phyloP scores from a whole-genome alignment of 1,284 basidiomycete genomes.

The Phellinidium pouzarii region DNA sequence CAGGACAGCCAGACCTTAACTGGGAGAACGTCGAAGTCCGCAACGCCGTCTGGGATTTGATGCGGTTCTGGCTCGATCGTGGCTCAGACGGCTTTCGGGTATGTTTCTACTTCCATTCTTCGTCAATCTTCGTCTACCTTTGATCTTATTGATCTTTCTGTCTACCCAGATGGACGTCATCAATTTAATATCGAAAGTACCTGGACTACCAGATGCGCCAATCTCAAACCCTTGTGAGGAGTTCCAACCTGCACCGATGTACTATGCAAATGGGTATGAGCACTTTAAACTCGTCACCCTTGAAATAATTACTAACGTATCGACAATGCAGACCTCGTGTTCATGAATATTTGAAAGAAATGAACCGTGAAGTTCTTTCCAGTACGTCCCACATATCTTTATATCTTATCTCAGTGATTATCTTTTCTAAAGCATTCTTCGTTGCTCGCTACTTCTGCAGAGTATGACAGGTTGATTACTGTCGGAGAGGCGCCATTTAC shows the following conservation, averaged over 20 bases:
- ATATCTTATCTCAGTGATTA: constrained; percentile 14
- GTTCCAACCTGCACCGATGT: constrained; percentile 50
- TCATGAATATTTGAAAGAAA: constrained; percentile 64
- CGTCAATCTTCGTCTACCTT: background rate
- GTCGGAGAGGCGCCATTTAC: constrained; percentile 65
- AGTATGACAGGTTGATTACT: constrained; percentile 48
- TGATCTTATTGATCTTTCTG: background rate
- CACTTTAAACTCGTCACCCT: background rate
- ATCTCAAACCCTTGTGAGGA: constrained; percentile 43
- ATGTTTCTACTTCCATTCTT: constrained; percentile 19
- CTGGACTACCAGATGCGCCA: constrained; percentile 60
- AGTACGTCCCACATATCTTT: constrained; percentile 31
- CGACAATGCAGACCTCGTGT: constrained; percentile 44
- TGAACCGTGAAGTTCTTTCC: constrained; percentile 53
- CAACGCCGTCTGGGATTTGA: constrained; percentile 56
- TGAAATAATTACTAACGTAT: background rate
- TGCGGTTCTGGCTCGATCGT: constrained; percentile 69
- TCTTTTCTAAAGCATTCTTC: background rate
- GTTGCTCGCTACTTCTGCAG: constrained; percentile 26
- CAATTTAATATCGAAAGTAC: constrained; percentile 59
- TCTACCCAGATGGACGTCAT: constrained; percentile 56
- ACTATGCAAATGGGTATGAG: constrained; percentile 55
- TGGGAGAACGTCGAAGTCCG: constrained; percentile 66
- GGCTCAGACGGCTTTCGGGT: constrained; percentile 74
- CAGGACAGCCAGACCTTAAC: constrained; percentile 74